Base-by-base conservation (phyloP, 805 yeast species). In the Yamadazyma philogaea region DNA sequence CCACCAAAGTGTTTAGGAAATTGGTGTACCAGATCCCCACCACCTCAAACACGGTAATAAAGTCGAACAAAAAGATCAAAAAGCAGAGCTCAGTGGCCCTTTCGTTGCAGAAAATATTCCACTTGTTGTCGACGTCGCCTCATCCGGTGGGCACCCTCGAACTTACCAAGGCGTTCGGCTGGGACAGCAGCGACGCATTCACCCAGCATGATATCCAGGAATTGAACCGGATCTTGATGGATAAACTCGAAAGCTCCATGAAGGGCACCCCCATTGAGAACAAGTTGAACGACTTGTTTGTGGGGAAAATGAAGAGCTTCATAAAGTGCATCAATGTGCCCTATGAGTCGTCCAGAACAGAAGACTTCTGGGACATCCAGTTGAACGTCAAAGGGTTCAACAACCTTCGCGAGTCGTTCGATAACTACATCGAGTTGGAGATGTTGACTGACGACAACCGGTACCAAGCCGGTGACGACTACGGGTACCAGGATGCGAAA, bases 121-220 rank as follows among this genome's bases (percentile, higher is more conserved):
- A 88, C 58, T 78, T 78, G 47, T 70, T 93, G 48, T 82, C 84
- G 52, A 81, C 82, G 3, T 83, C 96, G 0, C 67, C 74, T 8
- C 79, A 78, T 16, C 86, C 97, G 0, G 79, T 91, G 4, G 91
- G 87, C 45, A 93, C 99, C 0, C 60, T 78, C 48, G 96, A 87
- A 57, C 72, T 93, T 40, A 93, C 99, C 0, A 78, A 80, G 45
- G 83, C 97, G 0, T 93, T 93, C 72, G 99, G 99, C 7, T 93
- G 99, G 99, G 96, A 89, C 59, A 77, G 87, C 7, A 82, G 84
- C 5, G 99, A 93, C 52, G 96, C 97, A 0, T 93, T 93, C 63
- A 87, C 95, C 2, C 99, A 93, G 64, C 98, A 93, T 64, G 99
- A 93, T 60, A 97, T 93, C 12, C 99, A 93, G 61, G 99, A 93